These are phyloP conservation scores for Mycena latifolia DNA, from an alignment of 768 basidiomycete genomes.

Conservation along the genomic window DNA sequence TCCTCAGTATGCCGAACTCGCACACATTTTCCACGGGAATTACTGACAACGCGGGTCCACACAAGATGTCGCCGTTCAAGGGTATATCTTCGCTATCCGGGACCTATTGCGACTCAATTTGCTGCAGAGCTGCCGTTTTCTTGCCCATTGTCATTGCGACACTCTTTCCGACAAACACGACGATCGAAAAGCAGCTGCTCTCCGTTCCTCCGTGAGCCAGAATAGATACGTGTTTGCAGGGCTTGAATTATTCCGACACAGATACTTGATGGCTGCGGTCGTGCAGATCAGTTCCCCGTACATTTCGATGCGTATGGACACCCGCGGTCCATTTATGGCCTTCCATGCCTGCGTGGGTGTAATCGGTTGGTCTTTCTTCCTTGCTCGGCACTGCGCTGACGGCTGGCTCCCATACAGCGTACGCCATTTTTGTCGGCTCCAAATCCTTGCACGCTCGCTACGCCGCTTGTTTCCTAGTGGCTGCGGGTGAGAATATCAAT, in stretches of 20 bases:
- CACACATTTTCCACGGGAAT: too few relatives aligned
- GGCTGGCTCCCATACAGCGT: too few relatives aligned
- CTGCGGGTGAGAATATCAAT: constrained; percentile 2
- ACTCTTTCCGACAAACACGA: constrained; percentile 7
- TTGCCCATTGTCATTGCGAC: constrained; percentile 9
- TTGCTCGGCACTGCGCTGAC: too few relatives aligned
- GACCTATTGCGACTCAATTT: too few relatives aligned
- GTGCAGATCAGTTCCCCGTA: constrained; percentile 11
- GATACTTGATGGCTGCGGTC: constrained; percentile 10
- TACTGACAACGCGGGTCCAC: too few relatives aligned
- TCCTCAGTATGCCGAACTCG: too few relatives aligned
- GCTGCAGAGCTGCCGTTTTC: constrained; percentile 14
- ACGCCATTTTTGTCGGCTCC: constrained; percentile 18
- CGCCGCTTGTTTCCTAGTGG: constrained; percentile 14
- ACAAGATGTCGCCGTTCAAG: constrained; percentile 14
- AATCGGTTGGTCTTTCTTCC: constrained; percentile 4
- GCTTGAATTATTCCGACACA: neutral
- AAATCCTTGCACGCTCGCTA: constrained; percentile 12
- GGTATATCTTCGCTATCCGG: too few relatives aligned
- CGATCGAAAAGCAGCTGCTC: constrained; percentile 15
- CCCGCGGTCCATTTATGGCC: constrained; percentile 9
- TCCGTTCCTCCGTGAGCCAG: constrained; percentile 8
- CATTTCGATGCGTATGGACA: constrained; percentile 20
- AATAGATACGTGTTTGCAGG: neutral
- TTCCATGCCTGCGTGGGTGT: constrained; percentile 12